Evolutionary conservation across 2,329 filamentous ascomycete species (phyloP), one percentile per base, ranked within the genome.

Genomic region (Didymellaceae sp.): DNA sequence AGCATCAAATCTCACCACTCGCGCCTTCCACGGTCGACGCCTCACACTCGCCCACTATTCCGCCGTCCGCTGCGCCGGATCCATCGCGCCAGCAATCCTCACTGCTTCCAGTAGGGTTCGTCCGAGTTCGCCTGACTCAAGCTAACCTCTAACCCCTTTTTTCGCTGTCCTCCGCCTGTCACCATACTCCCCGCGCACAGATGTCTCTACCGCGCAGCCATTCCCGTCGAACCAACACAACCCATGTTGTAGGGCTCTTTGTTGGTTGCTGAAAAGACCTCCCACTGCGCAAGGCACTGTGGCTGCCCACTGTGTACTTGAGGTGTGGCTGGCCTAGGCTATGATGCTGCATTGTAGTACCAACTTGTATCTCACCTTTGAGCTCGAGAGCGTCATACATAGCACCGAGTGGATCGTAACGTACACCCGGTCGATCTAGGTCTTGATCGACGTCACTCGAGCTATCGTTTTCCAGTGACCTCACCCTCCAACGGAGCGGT

Each of bases 31-130:
- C 38, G 10, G 25, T 20, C 40, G 24, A 40, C 47, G 47, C 47
- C 47, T 51, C 47, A 45, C 47, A 41, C 17, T 45, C 30, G 30
- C 30, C 45, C 30, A 41, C 25, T 18, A 7, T 45, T 34, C 47
- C 47, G 41, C n/a, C 18, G 28, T 40, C 47, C 47, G 28, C 34
- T 18, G 34, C 35, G 34, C 40, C 47, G 47, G 40, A 18, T 17
- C 39, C 40, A 17, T 33, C 16, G 17, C 24, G 21, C 17, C 25
- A 44, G 13, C 46, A 28, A 28, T 45, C 47, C 5, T 31, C n/a
- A 17, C 48, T 41, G 5, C 28, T 33, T 52, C 31, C 25, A 42
- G 48, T 46, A 42, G 48, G 45, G 48, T 52, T 52, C 48, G 42
- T 18, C 48, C 48, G 48, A 38, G 32, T 38, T 46, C 25, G 48